These are phyloP conservation scores for Colletotrichum simmondsii DNA, from an alignment of 2,329 filamentous ascomycete species.

Conservation along the genomic window DNA sequence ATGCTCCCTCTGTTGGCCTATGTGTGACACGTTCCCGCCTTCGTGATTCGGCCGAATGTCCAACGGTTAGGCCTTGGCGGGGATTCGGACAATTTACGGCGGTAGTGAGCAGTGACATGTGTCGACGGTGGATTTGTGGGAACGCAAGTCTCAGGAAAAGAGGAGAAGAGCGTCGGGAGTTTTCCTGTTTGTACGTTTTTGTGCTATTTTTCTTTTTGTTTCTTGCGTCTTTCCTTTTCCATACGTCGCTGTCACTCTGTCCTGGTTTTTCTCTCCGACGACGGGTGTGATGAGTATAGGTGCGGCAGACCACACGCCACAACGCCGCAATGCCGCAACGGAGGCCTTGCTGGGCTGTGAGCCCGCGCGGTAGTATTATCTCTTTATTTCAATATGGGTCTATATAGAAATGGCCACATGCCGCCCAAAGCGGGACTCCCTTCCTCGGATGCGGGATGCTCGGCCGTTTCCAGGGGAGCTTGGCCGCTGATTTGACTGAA, in stretches of 20 bases:
- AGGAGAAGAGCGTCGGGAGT: background rate
- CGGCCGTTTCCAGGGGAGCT: conserved; percentile 4
- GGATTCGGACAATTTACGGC: conserved; percentile 21
- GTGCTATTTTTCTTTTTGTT: background rate
- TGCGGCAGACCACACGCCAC: background rate
- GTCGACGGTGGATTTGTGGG: conserved; percentile 16
- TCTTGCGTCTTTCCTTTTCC: background rate
- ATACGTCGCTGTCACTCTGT: background rate
- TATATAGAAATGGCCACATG: background rate
- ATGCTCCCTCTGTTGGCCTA: background rate
- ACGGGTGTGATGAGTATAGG: background rate
- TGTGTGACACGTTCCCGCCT: background rate
- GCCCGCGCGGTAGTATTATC: background rate
- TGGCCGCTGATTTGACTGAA: conserved; percentile 13
- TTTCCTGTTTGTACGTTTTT: background rate
- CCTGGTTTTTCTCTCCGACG: background rate
- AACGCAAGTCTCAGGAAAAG: conserved; percentile 9
- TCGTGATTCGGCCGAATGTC: conserved; percentile 15
- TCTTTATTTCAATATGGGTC: background rate
- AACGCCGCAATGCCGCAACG: background rate
- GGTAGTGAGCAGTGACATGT: conserved; percentile 10
- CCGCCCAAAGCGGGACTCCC: conserved; percentile 15
- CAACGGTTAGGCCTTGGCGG: background rate
- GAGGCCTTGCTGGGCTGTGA: background rate
- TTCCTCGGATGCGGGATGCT: conserved; percentile 10